Evolutionary conservation across 2,329 filamentous ascomycete genomes (phyloP), one percentile per base, ranked within the genome.

Genomic region (Fusarium devonianum): DNA sequence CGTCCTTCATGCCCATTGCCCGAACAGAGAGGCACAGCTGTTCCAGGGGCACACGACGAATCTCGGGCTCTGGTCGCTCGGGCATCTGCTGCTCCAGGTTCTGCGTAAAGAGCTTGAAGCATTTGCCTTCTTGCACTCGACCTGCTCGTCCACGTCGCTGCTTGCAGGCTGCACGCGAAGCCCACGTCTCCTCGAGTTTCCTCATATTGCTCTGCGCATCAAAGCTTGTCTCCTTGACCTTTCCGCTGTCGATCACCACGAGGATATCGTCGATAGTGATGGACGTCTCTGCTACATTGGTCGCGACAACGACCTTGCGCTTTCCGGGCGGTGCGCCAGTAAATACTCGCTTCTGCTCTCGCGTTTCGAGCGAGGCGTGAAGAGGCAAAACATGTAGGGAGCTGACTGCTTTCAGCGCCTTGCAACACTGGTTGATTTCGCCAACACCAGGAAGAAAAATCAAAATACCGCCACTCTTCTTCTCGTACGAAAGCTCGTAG

Each of bases 221-320:
- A 64, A 92, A 97, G 68, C 90, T 93, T 0, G 92, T 99, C 72
- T 99, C 93, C 68, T 99, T 99, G 51, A 99, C 94, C 42, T 91
- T 87, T 19, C 94, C 94, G 9, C 89, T 94, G 69, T 99, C 94
- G 56, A 99, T 93, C 34, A 99, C 94, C 2, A 90, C 93, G 3
- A 97, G 89, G 42, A 99, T 90, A 67, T 99, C 94, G 67, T 97
- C 92, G 52, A 99, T 99, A 0, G 94, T 99, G 69, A 99, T 97
- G 2, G 94, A 97, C 0, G 94, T 99, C 71, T 99, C 94, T 2
- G 94, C 94, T 3, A 99, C 93, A 65, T 99, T 99, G 33, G 94
- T 99, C 1, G 94, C 90, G 6, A 93, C 90, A 23, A 99, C 89
- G 10, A 99, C 84, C 73, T 99, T 99, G 25, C 94, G 83, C 72